phyloP scores from a whole-genome alignment of 2,329 filamentous ascomycete genomes.

The Sarocladium oryzae region DNA sequence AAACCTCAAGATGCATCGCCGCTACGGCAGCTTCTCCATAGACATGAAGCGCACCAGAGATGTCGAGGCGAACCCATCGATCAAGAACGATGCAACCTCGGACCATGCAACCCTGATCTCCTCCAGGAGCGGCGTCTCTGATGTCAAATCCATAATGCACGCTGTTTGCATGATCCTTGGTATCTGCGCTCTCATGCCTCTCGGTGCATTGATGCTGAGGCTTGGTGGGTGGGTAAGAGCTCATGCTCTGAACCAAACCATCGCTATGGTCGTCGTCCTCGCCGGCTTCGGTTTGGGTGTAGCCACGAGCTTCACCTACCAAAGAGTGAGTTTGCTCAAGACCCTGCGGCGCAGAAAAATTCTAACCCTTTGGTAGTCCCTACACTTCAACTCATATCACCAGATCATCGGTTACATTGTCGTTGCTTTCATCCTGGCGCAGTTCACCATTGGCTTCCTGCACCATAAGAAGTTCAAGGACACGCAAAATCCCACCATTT shows the following conservation, averaged over 20 bases:
- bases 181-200: slow-evolving; percentile 49
- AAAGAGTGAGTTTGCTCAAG: slow-evolving; percentile 41
- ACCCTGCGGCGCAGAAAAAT: slow-evolving; percentile 9
- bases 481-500: slow-evolving; percentile 41
- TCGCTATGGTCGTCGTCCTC: slow-evolving; percentile 42
- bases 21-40: slow-evolving; percentile 49
- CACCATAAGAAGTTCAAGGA: slow-evolving; percentile 48
- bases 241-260: slow-evolving; percentile 47
- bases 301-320: slow-evolving; percentile 44
- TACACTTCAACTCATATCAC: slow-evolving; percentile 45
- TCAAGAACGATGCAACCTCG: slow-evolving; percentile 30
- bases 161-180: slow-evolving; percentile 48
- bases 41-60: slow-evolving; percentile 48
- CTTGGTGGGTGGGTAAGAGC: slow-evolving; percentile 44
- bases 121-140: slow-evolving; percentile 6
- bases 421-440: slow-evolving; percentile 42
- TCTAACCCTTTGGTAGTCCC: slow-evolving; percentile 32
- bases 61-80: slow-evolving; percentile 31
- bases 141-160: slow-evolving; percentile 33
- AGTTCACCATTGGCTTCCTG: slow-evolving; percentile 48
- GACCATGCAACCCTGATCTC: slow-evolving; percentile 11
- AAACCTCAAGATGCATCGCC: slow-evolving; percentile 43
- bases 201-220: slow-evolving; percentile 47
- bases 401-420: slow-evolving; percentile 54
- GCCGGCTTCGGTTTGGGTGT: slow-evolving; percentile 47